Percentiles rank a stretch among this genome's conserved stretches.
phyloP scores from a whole-genome alignment of 768 basidiomycete species.

The Calocybe cyanea region DNA sequence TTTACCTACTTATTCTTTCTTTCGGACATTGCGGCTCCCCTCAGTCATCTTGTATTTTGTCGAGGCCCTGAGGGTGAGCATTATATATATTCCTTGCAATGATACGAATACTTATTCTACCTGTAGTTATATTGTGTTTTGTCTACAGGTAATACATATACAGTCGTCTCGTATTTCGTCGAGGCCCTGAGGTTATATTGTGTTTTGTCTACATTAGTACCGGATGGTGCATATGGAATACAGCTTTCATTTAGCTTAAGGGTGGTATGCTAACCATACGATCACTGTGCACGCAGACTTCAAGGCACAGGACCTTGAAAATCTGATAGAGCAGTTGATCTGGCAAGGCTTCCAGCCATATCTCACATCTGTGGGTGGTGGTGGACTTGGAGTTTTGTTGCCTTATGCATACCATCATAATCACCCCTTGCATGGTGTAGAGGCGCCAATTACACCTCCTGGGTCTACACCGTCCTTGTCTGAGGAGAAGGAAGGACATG shows the following conservation, averaged over 20 bases:
- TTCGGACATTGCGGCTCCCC: too few relatives aligned
- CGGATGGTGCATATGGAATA: conserved; percentile 64
- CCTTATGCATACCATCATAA: conserved; percentile 46
- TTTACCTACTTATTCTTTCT: too few relatives aligned
- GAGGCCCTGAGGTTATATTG: too few relatives aligned
- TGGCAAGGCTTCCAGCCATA: conserved; percentile 75
- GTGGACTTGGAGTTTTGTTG: conserved; percentile 83
- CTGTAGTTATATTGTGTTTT: too few relatives aligned
- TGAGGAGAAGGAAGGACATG: neutral
- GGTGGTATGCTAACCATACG: conserved; percentile 4
- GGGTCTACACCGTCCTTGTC: conserved; percentile 27
- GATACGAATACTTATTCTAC: too few relatives aligned
- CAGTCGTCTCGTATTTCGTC: too few relatives aligned
- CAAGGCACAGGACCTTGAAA: conserved; percentile 49
- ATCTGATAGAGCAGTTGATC: conserved; percentile 58
- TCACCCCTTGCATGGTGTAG: conserved; percentile 18
- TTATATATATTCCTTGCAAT: too few relatives aligned
- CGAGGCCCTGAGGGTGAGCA: too few relatives aligned
- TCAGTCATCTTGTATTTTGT: too few relatives aligned
- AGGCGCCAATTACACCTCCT: conserved; percentile 47
- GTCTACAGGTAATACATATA: too few relatives aligned
- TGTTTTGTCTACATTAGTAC: too few relatives aligned
- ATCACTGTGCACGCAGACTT: conserved; percentile 51
- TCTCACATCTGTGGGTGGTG: conserved; percentile 90
- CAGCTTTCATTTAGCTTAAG: conserved; percentile 10